Evolutionary conservation across 805 yeast species (phyloP).

Genomic region (Teunomyces barrocoloradensis): DNA sequence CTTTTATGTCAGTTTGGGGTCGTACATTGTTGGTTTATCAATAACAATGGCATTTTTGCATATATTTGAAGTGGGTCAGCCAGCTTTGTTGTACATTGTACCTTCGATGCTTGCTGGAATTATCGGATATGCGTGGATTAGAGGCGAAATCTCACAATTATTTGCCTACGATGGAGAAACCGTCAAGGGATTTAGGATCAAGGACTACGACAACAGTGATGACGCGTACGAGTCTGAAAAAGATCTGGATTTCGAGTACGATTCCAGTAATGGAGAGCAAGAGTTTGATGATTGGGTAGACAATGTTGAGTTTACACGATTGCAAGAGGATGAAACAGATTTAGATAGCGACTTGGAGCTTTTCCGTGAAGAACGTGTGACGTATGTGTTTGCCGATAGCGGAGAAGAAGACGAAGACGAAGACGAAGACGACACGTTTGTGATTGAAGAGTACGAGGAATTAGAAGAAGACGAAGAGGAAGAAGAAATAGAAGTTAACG

Average conservation of each 20-base stretch:
- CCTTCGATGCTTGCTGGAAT: constrained; percentile 43
- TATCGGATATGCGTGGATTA: constrained; percentile 27
- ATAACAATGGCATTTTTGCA: constrained; percentile 42
- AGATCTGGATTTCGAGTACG: constrained; percentile 15
- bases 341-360: constrained; percentile 13
- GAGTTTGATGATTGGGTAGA: constrained; percentile 20
- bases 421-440: constrained; percentile 15
- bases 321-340: constrained; percentile 8
- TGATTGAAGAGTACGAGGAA: constrained; percentile 16
- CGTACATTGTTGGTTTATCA: constrained; percentile 48
- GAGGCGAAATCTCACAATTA: constrained; percentile 41
- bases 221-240: constrained; percentile 4
- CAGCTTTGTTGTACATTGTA: constrained; percentile 63
- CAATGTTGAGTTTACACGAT: constrained; percentile 14
- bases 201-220: constrained; percentile 13
- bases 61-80: constrained; percentile 51
- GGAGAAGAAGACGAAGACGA: constrained; percentile 16
- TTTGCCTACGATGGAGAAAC: constrained; percentile 30
- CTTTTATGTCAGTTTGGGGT: constrained; percentile 43
- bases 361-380: constrained; percentile 1
- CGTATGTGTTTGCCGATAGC: constrained; percentile 5
- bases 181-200: constrained; percentile 15
- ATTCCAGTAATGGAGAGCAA: constrained; percentile 11
- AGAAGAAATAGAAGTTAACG: constrained; percentile 8
- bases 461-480: constrained; percentile 11